phyloP scores from a whole-genome alignment of 768 basidiomycete species.

The Lentinula detonsa region DNA sequence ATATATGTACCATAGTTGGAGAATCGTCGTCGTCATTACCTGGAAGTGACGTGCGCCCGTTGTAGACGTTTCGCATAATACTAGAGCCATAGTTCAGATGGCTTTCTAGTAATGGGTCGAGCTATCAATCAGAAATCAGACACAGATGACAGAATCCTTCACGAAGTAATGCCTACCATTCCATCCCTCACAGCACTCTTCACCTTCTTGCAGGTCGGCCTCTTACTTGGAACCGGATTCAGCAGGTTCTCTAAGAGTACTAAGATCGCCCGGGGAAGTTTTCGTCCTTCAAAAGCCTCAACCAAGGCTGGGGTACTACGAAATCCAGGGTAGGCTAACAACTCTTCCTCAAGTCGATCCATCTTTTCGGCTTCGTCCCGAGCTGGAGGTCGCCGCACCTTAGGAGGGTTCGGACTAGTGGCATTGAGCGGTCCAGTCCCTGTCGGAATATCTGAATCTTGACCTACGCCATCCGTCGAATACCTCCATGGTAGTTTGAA shows the following conservation, averaged over 20 bases:
- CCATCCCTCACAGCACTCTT: slow-evolving; percentile 63
- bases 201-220: slow-evolving; percentile 73
- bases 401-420: background rate
- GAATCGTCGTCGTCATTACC: background rate
- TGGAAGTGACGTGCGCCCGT: background rate
- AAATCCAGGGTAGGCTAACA: slow-evolving; percentile 70
- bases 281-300: slow-evolving; percentile 60
- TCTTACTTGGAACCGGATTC: slow-evolving; percentile 47
- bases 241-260: slow-evolving; percentile 70
- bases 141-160: slow-evolving; percentile 9
- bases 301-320: slow-evolving; percentile 35
- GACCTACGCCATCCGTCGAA: slow-evolving; percentile 53
- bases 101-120: background rate
- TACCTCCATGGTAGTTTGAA: slow-evolving; percentile 83
- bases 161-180: slow-evolving; percentile 43
- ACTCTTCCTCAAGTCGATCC: slow-evolving; percentile 66
- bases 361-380: slow-evolving; percentile 53
- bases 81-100: background rate
- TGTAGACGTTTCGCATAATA: background rate
- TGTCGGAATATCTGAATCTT: slow-evolving; percentile 9
- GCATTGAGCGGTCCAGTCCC: background rate
- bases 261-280: slow-evolving; percentile 65
- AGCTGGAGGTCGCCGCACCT: slow-evolving; percentile 27
- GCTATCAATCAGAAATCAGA: slow-evolving; percentile 19
- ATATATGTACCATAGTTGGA: background rate